Evolutionary conservation across 2,329 filamentous ascomycete species (phyloP).

Genomic region (Tolypocladium nubicola): DNA sequence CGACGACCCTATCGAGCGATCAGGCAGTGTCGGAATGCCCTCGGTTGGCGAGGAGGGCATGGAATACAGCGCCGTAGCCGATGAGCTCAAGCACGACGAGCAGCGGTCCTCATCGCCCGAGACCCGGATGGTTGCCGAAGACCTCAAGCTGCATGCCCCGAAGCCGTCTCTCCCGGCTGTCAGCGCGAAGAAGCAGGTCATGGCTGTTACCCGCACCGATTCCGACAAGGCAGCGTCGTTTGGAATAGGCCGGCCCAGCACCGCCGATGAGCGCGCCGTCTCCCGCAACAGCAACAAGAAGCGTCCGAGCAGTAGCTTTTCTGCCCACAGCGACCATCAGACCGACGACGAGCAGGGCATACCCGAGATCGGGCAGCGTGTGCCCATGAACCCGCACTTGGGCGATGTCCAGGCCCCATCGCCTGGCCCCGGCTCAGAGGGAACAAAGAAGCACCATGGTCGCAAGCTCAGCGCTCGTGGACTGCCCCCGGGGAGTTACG

Average conservation of each 20-base stretch:
- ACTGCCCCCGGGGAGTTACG: slow-evolving; percentile 79
- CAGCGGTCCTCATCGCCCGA: slow-evolving; percentile 42
- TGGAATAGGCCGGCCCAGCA: slow-evolving; percentile 62
- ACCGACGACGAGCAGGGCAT: slow-evolving; percentile 75
- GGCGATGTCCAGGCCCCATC: slow-evolving; percentile 95
- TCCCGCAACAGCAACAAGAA: slow-evolving; percentile 46
- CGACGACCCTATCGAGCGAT: slow-evolving; percentile 43
- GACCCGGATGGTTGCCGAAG: slow-evolving; percentile 66
- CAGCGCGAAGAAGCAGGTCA: slow-evolving; percentile 75
- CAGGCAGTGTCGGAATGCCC: slow-evolving; percentile 71
- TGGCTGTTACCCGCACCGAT: slow-evolving; percentile 80
- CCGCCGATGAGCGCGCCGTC: slow-evolving; percentile 36
- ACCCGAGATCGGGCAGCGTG: slow-evolving; percentile 81
- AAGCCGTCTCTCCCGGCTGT: slow-evolving; percentile 74
- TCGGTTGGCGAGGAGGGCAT: slow-evolving; percentile 81
- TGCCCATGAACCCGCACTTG: slow-evolving; percentile 86
- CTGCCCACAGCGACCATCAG: slow-evolving; percentile 41
- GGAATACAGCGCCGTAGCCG: slow-evolving; percentile 61
- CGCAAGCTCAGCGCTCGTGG: slow-evolving; percentile 64
- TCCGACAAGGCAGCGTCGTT: slow-evolving; percentile 78
- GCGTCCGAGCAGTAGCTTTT: slow-evolving; percentile 50
- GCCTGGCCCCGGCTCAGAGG: slow-evolving; percentile 47
- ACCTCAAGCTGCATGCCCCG: slow-evolving; percentile 80
- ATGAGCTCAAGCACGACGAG: slow-evolving; percentile 23
- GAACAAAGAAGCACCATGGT: slow-evolving; percentile 44